phyloP scores from a whole-genome alignment of 148 eudicot genomes.

The Cornus kousa region DNA sequence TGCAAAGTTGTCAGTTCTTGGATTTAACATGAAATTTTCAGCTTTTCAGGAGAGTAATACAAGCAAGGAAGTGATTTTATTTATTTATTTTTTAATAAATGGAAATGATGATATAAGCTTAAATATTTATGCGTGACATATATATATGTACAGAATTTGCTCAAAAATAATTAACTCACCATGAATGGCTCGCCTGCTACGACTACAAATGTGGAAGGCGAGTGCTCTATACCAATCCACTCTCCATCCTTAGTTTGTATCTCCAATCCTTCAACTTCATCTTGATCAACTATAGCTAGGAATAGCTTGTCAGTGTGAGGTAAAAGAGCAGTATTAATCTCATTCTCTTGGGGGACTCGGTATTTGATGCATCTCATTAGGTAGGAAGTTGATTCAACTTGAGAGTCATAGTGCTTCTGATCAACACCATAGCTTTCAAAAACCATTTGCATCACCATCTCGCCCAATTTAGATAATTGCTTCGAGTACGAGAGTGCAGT shows the following conservation, averaged over 20 bases:
- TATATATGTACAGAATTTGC: too few relatives aligned
- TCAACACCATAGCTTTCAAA: slow-evolving; percentile 46
- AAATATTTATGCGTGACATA: too few relatives aligned
- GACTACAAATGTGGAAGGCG: too few relatives aligned
- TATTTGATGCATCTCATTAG: slow-evolving; percentile 40
- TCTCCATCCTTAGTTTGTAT: slow-evolving; percentile 50
- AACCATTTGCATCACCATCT: slow-evolving; percentile 30
- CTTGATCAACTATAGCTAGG: slow-evolving; percentile 39
- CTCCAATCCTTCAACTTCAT: slow-evolving; percentile 41
- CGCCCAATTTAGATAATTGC: slow-evolving; percentile 31
- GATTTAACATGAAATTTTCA: too few relatives aligned
- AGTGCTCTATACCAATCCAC: slow-evolving; percentile 39
- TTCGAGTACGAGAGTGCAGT: slow-evolving; percentile 31
- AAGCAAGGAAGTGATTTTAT: too few relatives aligned
- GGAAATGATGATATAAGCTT: too few relatives aligned
- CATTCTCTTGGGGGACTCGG: slow-evolving; percentile 25
- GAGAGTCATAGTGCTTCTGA: slow-evolving; percentile 26
- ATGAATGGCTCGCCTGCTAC: not conserved
- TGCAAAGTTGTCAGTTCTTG: too few relatives aligned
- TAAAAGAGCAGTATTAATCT: slow-evolving; percentile 27
- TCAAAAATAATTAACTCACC: slow-evolving; percentile 19
- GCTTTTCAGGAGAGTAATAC: too few relatives aligned
- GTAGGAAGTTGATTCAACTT: slow-evolving; percentile 27
- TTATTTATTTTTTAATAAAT: too few relatives aligned
- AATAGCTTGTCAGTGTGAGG: slow-evolving; percentile 51